Conservation (phyloP, 768 basidiomycete species). For the Auriculariales sp. region DNA sequence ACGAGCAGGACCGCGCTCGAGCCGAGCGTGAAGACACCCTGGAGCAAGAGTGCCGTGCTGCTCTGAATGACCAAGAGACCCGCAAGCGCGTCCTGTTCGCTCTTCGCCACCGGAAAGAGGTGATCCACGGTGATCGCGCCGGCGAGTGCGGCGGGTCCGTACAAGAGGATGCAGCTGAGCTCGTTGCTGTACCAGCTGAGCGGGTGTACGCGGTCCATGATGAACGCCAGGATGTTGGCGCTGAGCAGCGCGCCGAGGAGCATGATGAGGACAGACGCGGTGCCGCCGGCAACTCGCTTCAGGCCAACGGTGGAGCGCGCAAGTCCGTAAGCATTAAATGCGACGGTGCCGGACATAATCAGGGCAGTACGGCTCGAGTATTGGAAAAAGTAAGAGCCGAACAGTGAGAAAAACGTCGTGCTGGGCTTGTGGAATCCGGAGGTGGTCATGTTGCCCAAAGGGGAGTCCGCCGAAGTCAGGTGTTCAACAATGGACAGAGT, state of each 20-base stretch:
- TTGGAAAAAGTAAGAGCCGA: slow-evolving; percentile 46
- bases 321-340: neutral
- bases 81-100: slow-evolving; percentile 50
- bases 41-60: slow-evolving; percentile 38
- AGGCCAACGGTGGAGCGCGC: neutral
- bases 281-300: too few species aligned
- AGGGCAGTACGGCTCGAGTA: slow-evolving; percentile 60
- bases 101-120: slow-evolving; percentile 30
- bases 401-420: slow-evolving; percentile 65
- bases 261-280: slow-evolving; percentile 36
- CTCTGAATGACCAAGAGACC: slow-evolving; percentile 49
- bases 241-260: slow-evolving; percentile 41
- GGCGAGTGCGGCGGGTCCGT: slow-evolving; percentile 57
- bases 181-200: slow-evolving; percentile 80
- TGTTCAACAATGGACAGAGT: slow-evolving; percentile 62
- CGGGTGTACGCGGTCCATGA: slow-evolving; percentile 63
- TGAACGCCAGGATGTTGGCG: slow-evolving; percentile 56
- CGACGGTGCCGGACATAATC: neutral
- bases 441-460: slow-evolving; percentile 44
- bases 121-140: slow-evolving; percentile 12
- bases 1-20: slow-evolving; percentile 68
- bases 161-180: slow-evolving; percentile 49
- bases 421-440: slow-evolving; percentile 33
- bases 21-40: slow-evolving; percentile 48
- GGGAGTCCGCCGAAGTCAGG: slow-evolving; percentile 54